These are phyloP conservation scores for Dendrobium nobile DNA, from an alignment of 106 monocot species.

Conservation along the genomic window DNA sequence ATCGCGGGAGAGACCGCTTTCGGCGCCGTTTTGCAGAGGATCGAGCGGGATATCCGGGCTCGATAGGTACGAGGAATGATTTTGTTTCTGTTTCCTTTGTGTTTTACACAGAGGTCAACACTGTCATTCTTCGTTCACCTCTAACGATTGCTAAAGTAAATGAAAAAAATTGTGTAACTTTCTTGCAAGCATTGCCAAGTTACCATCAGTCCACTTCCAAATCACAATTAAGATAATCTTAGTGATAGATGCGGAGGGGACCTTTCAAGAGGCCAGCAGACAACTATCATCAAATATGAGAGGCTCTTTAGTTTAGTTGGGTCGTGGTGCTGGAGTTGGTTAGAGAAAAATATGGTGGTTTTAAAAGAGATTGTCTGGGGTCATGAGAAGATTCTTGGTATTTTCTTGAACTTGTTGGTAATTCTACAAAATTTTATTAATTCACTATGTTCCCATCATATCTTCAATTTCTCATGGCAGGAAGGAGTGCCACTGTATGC, in stretches of 20 bases:
- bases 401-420: background rate
- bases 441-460: background rate
- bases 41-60: too few species aligned
- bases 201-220: background rate
- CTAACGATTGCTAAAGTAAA: too few species aligned
- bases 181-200: background rate
- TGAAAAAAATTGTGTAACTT: too few species aligned
- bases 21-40: too few species aligned
- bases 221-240: background rate
- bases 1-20: too few species aligned
- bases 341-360: background rate
- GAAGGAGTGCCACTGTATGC: slow-evolving; percentile 99
- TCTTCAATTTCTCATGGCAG: slow-evolving; percentile 37
- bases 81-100: too few species aligned
- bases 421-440: background rate
- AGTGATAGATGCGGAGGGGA: too few species aligned
- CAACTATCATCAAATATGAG: background rate
- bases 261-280: background rate
- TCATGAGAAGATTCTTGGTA: background rate
- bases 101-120: too few species aligned
- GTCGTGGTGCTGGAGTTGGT: background rate
- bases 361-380: background rate
- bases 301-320: background rate
- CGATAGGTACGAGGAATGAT: too few species aligned
- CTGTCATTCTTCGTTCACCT: too few species aligned